phyloP scores from a whole-genome alignment of 352 stramenopile genomes.

The Pythium brassicae region DNA sequence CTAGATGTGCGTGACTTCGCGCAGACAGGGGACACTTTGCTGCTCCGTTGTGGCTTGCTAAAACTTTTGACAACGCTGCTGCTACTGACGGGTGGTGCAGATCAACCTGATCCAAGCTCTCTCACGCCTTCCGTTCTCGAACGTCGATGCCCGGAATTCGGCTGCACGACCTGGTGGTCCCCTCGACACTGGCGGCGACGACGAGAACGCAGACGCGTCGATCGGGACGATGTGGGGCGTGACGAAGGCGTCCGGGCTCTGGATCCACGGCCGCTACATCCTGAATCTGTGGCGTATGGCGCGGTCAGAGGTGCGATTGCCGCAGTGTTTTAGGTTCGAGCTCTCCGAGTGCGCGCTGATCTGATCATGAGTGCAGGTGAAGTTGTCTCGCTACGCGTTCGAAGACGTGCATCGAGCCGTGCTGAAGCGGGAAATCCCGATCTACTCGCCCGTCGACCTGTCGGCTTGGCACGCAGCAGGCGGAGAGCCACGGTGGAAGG shows the following conservation, averaged over 20 bases:
- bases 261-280: slow-evolving; percentile 87
- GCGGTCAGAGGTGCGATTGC: slow-evolving; percentile 56
- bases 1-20: slow-evolving; percentile 36
- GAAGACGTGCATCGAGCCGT: slow-evolving; percentile 73
- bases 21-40: not conserved
- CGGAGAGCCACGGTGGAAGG: slow-evolving; percentile 39
- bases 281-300: slow-evolving; percentile 92
- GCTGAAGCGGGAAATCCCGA: slow-evolving; percentile 55
- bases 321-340: not conserved
- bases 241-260: slow-evolving; percentile 83
- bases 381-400: slow-evolving; percentile 77
- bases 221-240: slow-evolving; percentile 77
- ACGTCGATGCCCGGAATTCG: slow-evolving; percentile 54
- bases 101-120: slow-evolving; percentile 71
- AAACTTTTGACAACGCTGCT: not conserved
- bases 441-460: slow-evolving; percentile 53
- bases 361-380: slow-evolving; percentile 39
- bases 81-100: slow-evolving; percentile 13
- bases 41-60: not conserved
- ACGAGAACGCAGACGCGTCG: slow-evolving; percentile 25
- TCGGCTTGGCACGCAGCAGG: slow-evolving; percentile 51
- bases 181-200: slow-evolving; percentile 8
- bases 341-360: not conserved
- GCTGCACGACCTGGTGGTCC: slow-evolving; percentile 18
- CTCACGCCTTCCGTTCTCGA: slow-evolving; percentile 46